Base-by-base conservation (phyloP, 129 eudicot species). In the Oenanthe sinensis region DNA sequence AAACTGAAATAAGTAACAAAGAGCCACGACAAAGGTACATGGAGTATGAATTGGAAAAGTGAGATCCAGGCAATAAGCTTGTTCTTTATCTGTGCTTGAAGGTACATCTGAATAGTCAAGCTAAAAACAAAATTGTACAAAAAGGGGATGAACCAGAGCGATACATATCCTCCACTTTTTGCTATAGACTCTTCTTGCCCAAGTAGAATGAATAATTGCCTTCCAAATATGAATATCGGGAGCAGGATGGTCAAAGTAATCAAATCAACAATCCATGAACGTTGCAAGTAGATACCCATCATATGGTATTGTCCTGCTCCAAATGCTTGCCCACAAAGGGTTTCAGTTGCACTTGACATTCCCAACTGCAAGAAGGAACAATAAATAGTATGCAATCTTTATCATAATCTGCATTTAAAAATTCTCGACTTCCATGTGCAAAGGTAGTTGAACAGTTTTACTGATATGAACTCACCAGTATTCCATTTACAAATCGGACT, bases 341-440 rank as follows among this genome's bases (percentile, higher is more conserved):
- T 88, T 82, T 90, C 96, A 7, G 96, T 90, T 77, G 91, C 92
- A 81, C 96, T 90, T 26, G 96, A 86, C 96, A 88, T 90, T 83
- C 96, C 96, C 48, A 90, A 71, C 96, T 90, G 86, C 49, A 52
- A 12, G 44, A 44, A 68, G n/a, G 47, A 22, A 43, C 22, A 71
- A 36, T 13, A 3, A 39, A 8, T 19, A 42, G 22, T 6, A 71
- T 71, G n/a, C 15, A 19, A 71, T 16, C 1, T 22, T 0, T 28
- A 9, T 42, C 3, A 8, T 10, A 39, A 19, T 33, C 40, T 30
- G 9, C 13, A 14, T 36, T 2, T 8, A 70, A 9, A 70, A 39
- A 19, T 16, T 37, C 22, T 39, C 4, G 10, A 15, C 75, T 17
- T 70, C 26, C 48, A 16, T 17, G 11, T n/a, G 43, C 28, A 39